Conservation (phyloP, 345 rosid genomes). For the Raphanus sativus region DNA sequence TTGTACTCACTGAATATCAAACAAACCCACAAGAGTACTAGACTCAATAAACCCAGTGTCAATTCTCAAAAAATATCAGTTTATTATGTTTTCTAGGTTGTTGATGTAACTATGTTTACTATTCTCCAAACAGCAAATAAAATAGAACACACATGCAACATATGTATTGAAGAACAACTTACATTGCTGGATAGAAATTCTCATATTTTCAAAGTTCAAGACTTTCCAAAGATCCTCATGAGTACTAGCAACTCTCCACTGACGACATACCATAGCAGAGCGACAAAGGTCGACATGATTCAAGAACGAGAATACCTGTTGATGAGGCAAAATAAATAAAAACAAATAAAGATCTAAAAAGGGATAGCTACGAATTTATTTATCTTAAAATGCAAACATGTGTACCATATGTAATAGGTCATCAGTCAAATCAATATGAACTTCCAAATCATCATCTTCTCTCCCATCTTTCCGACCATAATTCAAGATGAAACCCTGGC, state of each 20-base stretch:
- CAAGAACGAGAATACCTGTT: conserved; percentile 92
- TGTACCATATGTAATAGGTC: conserved; percentile 92
- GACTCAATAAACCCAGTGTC: too few species aligned
- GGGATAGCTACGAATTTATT: not conserved
- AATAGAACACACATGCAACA: not conserved
- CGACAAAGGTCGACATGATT: conserved; percentile 68
- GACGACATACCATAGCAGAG: conserved; percentile 89
- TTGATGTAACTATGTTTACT: too few species aligned
- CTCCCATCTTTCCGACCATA: conserved; percentile 42
- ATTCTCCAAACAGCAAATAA: not conserved
- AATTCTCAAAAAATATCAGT: too few species aligned
- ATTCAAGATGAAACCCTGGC: conserved; percentile 63
- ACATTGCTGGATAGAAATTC: conserved; percentile 80
- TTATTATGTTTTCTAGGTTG: too few species aligned
- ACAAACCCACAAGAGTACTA: not conserved
- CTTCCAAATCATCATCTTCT: conserved; percentile 41
- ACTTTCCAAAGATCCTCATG: conserved; percentile 97
- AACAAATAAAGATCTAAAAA: not conserved
- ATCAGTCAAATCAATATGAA: conserved; percentile 88
- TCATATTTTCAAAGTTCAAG: conserved; percentile 76
- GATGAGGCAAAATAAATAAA: not conserved
- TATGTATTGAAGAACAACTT: conserved; percentile 38
- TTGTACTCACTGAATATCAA: not conserved
- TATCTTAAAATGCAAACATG: not conserved
- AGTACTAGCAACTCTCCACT: conserved; percentile 89